Evolutionary conservation across 495 filamentous ascomycete species (phyloP), one percentile per base, ranked within the genome.

Genomic region (Geopyxis carbonaria): DNA sequence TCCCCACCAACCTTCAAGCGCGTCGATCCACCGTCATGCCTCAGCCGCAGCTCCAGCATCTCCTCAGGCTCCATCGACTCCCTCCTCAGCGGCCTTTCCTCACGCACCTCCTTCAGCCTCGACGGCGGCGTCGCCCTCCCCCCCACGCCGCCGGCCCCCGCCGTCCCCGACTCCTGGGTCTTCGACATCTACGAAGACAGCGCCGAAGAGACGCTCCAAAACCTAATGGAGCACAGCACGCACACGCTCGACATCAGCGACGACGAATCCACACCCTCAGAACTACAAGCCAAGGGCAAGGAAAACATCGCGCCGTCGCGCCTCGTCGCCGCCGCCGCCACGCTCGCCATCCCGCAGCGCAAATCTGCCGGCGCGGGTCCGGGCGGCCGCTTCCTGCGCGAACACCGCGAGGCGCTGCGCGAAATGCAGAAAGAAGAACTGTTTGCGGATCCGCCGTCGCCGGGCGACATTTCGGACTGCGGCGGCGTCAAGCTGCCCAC

Each of bases 151-250:
- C 20, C 24, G 21, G 37, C 22, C 23, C 45, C 67, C 9, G 65
- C 68, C 35, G 56, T 62, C 31, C 72, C 68, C 18, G 70, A 72
- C 16, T 69, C 69, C 11, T 94, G 87, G 87, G 76, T 77, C 62
- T 95, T 95, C 57, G 75, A 84, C 29, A 95, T 97, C 58, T 75
- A 97, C 52, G 86, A 93, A 55, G 89, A 97, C 59, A 80, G 80
- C 0, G 70, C 72, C 22, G 79, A 91, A 47, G 81, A 97, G 47
- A 74, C 86, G 50, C 77, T 83, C 58, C 77, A 81, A 38, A 94
- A 91, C 53, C 61, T 92, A 2, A 80, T 95, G 65, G 77, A 93
- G 53, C 87, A 94, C 60, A 79, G 75, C 22, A 82, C 89, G 15
- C 71, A 74, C 50, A 76, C 76, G 0, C 70, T 97, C 0, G 87